Evolutionary conservation across 2,329 filamentous ascomycete genomes (phyloP).

Genomic region (Fusarium duplospermum): DNA sequence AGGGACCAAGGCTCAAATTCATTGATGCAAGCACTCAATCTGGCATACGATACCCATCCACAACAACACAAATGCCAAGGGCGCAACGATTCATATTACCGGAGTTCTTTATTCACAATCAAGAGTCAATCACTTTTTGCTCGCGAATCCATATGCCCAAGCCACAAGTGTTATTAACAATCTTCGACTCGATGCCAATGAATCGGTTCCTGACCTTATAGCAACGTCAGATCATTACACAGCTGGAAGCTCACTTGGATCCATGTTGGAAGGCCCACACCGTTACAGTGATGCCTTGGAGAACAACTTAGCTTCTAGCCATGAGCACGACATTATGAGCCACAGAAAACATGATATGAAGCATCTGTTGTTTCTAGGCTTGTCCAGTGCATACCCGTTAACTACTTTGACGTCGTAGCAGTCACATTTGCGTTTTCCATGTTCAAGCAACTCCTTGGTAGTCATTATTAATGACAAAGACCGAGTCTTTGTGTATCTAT

Average conservation of each 20-base stretch:
- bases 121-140: conserved; percentile 3
- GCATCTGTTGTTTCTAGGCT: neutral
- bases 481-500: neutral
- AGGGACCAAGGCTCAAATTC: neutral
- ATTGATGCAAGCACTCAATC: neutral
- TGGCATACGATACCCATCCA: conserved; percentile 26
- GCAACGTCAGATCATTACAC: too few species aligned
- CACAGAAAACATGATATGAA: neutral
- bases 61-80: neutral
- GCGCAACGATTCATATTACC: neutral
- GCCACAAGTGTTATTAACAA: too few species aligned
- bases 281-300: neutral
- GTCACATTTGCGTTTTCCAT: neutral
- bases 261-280: too few species aligned
- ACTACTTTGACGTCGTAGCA: neutral
- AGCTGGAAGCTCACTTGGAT: too few species aligned
- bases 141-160: conserved; percentile 47
- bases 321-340: neutral
- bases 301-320: conserved; percentile 1
- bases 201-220: too few species aligned
- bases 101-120: neutral
- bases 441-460: neutral
- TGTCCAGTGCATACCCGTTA: neutral
- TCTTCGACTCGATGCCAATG: too few species aligned
- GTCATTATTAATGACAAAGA: neutral